Evolutionary conservation across 345 rosid genomes (phyloP).

Genomic region (Cardiospermum halicacabum): DNA sequence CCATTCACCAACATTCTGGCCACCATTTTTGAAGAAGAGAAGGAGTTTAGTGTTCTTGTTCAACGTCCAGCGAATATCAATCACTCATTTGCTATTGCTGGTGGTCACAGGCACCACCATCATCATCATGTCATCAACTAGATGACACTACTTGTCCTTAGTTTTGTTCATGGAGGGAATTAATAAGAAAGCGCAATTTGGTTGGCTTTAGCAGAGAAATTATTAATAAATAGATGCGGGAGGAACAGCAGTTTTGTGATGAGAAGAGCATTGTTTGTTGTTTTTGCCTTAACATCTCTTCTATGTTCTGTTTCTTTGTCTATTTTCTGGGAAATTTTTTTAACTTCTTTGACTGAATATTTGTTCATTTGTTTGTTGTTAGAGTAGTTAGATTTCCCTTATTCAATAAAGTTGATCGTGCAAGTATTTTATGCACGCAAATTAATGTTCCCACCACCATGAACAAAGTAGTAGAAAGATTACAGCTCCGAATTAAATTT

Average conservation of each 20-base stretch:
- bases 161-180: background rate
- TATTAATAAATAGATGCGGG: background rate
- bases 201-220: background rate
- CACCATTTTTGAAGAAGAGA: constrained; percentile 47
- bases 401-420: background rate
- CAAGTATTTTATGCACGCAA: no score
- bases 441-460: no score
- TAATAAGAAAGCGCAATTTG: background rate
- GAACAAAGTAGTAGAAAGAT: no score
- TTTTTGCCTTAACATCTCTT: background rate
- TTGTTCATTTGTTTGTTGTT: no score
- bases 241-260: constrained; percentile 2
- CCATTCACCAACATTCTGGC: constrained; percentile 37
- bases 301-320: background rate
- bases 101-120: no score
- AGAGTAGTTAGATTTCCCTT: background rate
- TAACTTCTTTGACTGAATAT: background rate
- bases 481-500: no score
- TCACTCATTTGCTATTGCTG: no score
- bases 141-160: background rate
- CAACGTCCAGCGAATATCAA: no score
- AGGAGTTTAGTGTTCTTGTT: constrained; percentile 17
- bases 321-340: background rate
- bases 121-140: no score
- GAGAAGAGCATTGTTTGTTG: constrained; percentile 1